phyloP scores from a whole-genome alignment of 805 yeast species.

The Candida methanosorbosa region DNA sequence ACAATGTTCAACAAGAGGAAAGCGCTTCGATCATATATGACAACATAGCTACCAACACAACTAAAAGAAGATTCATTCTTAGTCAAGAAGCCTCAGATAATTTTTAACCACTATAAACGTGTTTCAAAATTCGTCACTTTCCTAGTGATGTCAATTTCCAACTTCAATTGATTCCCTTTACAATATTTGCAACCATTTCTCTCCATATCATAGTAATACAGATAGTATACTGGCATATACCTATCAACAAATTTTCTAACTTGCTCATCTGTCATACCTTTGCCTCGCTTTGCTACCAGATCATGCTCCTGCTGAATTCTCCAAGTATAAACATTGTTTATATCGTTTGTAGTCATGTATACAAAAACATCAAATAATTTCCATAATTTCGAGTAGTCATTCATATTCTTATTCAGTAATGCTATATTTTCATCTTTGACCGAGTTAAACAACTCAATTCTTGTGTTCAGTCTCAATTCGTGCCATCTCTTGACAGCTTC shows the following conservation, averaged over 20 bases:
- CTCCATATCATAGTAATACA: conserved; percentile 40
- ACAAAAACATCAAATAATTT: conserved; percentile 49
- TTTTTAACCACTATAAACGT: no score
- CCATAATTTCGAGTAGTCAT: conserved; percentile 48
- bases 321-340: conserved; percentile 69
- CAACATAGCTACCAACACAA: no score
- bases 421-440: conserved; percentile 14
- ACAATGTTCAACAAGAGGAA: no score
- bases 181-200: conserved; percentile 1
- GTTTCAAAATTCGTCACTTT: conserved; percentile 3
- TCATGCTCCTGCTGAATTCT: conserved; percentile 67
- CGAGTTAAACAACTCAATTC: neutral
- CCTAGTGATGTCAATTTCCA: conserved; percentile 13
- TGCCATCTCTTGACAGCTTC: conserved; percentile 22
- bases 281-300: conserved; percentile 42
- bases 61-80: neutral
- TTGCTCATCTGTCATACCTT: conserved; percentile 73
- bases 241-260: conserved; percentile 67
- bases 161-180: conserved; percentile 3
- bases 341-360: conserved; percentile 48
- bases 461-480: conserved; percentile 7
- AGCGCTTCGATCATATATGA: no score
- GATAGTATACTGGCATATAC: conserved; percentile 77
- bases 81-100: neutral
- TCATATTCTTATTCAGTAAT: conserved; percentile 45